Evolutionary conservation across 495 filamentous ascomycete species (phyloP).

Genomic region (Daldinia loculata): DNA sequence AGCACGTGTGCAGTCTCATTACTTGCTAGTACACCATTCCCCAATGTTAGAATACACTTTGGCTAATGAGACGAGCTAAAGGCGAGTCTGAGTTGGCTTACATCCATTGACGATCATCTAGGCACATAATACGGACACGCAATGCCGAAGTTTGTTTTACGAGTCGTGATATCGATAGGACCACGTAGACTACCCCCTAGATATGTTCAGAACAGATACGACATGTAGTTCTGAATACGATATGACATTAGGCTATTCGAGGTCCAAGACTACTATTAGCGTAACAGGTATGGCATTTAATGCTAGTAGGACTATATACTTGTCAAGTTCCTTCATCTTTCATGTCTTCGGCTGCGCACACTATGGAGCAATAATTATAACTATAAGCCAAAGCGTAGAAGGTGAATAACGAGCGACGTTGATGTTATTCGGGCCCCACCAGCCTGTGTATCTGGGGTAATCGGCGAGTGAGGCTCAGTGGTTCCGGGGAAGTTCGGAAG

Average conservation of each 20-base stretch:
- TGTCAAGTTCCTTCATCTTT: not conserved
- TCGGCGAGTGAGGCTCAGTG: constrained; percentile 25
- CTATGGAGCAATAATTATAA: not conserved
- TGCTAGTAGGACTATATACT: not conserved
- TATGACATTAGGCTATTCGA: constrained; percentile 1
- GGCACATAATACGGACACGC: not conserved
- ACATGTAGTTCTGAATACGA: not conserved
- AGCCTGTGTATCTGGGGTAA: constrained; percentile 12
- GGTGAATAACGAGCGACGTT: not conserved
- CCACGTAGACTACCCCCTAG: not conserved
- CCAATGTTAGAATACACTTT: not conserved
- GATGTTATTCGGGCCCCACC: not conserved
- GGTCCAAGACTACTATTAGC: constrained; percentile 15
- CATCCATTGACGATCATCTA: constrained; percentile 5
- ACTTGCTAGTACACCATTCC: not conserved
- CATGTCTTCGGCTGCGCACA: not conserved
- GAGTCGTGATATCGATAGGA: constrained; percentile 16
- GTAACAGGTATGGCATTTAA: not conserved
- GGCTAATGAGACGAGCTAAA: constrained; percentile 8
- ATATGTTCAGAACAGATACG: not conserved
- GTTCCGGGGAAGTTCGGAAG: constrained; percentile 11
- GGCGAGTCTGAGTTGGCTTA: constrained; percentile 3
- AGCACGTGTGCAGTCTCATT: not conserved
- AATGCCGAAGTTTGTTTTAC: constrained; percentile 12
- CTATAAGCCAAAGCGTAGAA: not conserved